Percentiles rank a stretch among this genome's conserved stretches.
Conservation (phyloP, 164 flowering plant species). For the Tinospora cordifolia region DNA sequence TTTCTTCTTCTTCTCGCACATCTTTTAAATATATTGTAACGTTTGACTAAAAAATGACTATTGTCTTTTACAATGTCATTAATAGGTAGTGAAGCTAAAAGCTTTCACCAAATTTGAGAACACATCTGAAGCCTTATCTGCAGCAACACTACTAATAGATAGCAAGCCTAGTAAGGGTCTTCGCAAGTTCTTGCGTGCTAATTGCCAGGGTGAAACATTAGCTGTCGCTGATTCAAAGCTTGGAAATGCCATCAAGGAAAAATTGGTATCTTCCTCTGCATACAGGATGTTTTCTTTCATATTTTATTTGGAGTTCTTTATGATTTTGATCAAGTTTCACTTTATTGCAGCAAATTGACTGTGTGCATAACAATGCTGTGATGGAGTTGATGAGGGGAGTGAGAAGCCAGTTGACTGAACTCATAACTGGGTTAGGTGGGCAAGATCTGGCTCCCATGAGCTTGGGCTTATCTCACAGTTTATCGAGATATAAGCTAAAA, state of each 20-base stretch:
- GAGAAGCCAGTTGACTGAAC: conserved; percentile 77
- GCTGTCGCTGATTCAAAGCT: conserved; percentile 91
- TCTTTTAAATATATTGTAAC: background rate
- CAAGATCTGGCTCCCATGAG: conserved; percentile 98
- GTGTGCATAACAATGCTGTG: conserved; percentile 69
- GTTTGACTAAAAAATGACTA: background rate
- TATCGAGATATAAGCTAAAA: conserved; percentile 86
- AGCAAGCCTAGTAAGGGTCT: conserved; percentile 82
- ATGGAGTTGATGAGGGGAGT: conserved; percentile 97
- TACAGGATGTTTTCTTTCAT: background rate
- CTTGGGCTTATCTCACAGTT: conserved; percentile 84
- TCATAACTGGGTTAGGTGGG: conserved; percentile 69
- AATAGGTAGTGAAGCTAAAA: conserved; percentile 77
- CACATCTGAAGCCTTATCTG: conserved; percentile 71
- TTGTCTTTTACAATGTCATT: background rate
- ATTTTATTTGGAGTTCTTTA: background rate
- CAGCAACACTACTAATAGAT: conserved; percentile 64
- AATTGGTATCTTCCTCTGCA: conserved; percentile 29
- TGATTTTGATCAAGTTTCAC: background rate
- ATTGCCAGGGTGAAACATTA: conserved; percentile 72
- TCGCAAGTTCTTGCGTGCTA: conserved; percentile 71
- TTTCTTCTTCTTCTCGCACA: background rate
- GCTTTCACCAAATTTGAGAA: conserved; percentile 91
- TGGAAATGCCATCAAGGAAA: conserved; percentile 81
- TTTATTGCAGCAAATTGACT: conserved; percentile 57